Evolutionary conservation across 2,329 filamentous ascomycete genomes (phyloP).

Genomic region (Pseudonectria foliicola): DNA sequence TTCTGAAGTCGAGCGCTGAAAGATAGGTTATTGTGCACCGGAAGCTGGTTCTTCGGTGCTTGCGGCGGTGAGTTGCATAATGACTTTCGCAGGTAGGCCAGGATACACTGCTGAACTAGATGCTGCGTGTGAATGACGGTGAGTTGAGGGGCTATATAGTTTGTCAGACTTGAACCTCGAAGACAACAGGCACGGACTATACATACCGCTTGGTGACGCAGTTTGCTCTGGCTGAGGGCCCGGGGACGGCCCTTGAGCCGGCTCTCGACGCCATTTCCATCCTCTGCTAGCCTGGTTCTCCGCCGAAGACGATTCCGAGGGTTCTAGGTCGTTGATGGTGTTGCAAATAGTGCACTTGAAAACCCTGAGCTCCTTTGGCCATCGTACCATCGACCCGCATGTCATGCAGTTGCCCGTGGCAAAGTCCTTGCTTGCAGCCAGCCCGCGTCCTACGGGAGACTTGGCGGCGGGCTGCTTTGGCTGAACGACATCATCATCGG

Average conservation of each 20-base stretch:
- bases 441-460: slow-evolving; percentile 27
- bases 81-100: slow-evolving; percentile 22
- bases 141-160: slow-evolving; percentile 21
- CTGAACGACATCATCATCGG: slow-evolving; percentile 23
- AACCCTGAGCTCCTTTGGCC: slow-evolving; percentile 64
- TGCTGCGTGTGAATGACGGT: slow-evolving; percentile 28
- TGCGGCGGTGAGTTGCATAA: slow-evolving; percentile 12
- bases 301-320: slow-evolving; percentile 7
- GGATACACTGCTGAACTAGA: slow-evolving; percentile 28
- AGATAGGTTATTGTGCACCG: slow-evolving; percentile 11
- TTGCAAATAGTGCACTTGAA: slow-evolving; percentile 81
- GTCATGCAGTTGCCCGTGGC: slow-evolving; percentile 75
- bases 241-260: slow-evolving; percentile 7
- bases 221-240: slow-evolving; percentile 1
- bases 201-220: slow-evolving; percentile 12
- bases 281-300: slow-evolving; percentile 16
- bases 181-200: background rate
- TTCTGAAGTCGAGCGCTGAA: slow-evolving; percentile 15
- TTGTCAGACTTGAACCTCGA: slow-evolving; percentile 5
- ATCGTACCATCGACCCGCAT: slow-evolving; percentile 72
- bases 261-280: slow-evolving; percentile 17
- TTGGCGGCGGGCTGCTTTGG: slow-evolving; percentile 18
- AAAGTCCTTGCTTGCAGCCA: slow-evolving; percentile 46
- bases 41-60: slow-evolving; percentile 8
- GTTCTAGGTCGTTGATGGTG: slow-evolving; percentile 70